Base-by-base conservation (phyloP, 345 rosid genomes). In the Acer yangbiense region DNA sequence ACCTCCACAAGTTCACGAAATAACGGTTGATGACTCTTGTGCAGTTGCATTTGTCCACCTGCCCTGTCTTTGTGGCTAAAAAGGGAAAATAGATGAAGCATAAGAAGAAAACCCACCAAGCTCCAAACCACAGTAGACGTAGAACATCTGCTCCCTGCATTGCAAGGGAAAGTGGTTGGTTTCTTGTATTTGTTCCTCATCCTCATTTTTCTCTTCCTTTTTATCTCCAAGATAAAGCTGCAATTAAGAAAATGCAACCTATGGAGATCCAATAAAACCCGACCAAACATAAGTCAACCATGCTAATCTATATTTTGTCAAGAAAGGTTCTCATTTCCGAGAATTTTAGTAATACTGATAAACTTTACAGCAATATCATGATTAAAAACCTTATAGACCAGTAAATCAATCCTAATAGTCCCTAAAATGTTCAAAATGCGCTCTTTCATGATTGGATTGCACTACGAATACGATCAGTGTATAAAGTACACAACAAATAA, bases 91-190 rank as follows among this genome's bases (percentile, higher is more conserved):
- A 95, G 76, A 75, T 95, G 92, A 82, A 90, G 78, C 82, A 86
- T 67, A 48, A 92, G 75, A 75, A 93, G 78, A 75, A 92, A 88
- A 16, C 96, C 97, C 29, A 91, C 90, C 81, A 95, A 81, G 81
- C 85, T 90, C 91, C 98, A 95, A 13, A 93, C 75, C 7, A 88
- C 71, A 61, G 79, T 73, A 72, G 94, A 81, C 44, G 73, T 44
- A 66, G 96, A 88, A 78, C 87, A 88, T 92, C 91, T 90, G 87
- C 83, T 86, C 80, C 97, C 91, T 83, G 90, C 91, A 92, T 86
- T 90, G 88, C 88, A 90, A 87, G 70, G 83, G 85, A 89, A 87
- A 87, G 89, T 69, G 48, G 88, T 90, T 85, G 94, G 72, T 88
- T 88, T 94, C 87, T 87, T 86, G 93, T 86, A 80, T 89, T 88